A percentile compares a stretch with the other conserved stretches of the same genome.
Evolutionary conservation across 2,329 filamentous ascomycete species (phyloP).

Genomic region (Neofusicoccum sp.): DNA sequence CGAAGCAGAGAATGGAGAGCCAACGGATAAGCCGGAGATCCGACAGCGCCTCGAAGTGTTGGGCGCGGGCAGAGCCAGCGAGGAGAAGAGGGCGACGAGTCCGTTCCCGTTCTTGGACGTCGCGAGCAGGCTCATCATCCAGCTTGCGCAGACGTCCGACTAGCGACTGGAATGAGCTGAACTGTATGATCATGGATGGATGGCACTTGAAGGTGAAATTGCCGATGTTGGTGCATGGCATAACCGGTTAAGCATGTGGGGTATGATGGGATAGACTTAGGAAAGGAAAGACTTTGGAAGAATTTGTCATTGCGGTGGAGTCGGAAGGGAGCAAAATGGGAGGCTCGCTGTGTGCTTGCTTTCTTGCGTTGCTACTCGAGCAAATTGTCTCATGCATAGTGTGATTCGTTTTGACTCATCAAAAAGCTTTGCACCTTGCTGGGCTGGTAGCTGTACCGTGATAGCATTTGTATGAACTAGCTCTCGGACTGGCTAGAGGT

Average conservation of each 20-base stretch:
- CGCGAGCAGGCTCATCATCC: slow-evolving; percentile 87
- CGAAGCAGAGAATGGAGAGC: slow-evolving; percentile 25
- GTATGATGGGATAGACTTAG: not conserved
- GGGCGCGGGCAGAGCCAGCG: slow-evolving; percentile 53
- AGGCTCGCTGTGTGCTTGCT: not conserved
- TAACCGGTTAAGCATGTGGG: not conserved
- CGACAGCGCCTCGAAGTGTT: slow-evolving; percentile 41
- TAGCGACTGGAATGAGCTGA: not conserved
- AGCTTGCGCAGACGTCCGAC: slow-evolving; percentile 63
- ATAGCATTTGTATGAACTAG: slow-evolving; percentile 2
- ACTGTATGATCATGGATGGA: not conserved
- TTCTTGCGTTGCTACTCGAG: not conserved
- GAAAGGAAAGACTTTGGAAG: slow-evolving; percentile 8
- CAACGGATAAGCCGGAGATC: slow-evolving; percentile 32
- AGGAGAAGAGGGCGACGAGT: slow-evolving; percentile 92
- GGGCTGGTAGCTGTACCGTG: not conserved
- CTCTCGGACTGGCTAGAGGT: too few species aligned
- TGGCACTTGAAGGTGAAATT: not conserved
- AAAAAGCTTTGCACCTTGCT: not conserved
- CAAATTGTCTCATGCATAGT: not conserved
- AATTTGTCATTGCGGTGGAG: not conserved
- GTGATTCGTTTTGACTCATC: not conserved
- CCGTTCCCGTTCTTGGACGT: slow-evolving; percentile 96
- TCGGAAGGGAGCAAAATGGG: not conserved
- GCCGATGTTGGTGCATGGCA: not conserved